These are phyloP conservation scores for Melampsora medusae DNA, from an alignment of 1,284 basidiomycete species.

Conservation along the genomic window DNA sequence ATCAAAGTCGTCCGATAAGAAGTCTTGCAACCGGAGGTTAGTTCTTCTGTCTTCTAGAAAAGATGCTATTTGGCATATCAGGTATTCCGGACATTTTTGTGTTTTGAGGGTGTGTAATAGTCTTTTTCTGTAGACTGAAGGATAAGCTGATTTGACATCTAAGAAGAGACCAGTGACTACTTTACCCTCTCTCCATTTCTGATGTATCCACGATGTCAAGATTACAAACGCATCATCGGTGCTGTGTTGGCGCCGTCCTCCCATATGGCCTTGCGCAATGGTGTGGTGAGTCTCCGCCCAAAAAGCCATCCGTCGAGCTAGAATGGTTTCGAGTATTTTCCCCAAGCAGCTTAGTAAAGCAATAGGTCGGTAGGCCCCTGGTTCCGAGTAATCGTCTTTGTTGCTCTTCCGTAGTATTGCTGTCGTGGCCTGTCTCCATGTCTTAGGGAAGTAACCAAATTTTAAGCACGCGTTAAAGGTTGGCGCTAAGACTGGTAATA, in stretches of 20 bases:
- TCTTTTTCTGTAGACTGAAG: not conserved
- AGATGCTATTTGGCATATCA: not conserved
- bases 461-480: constrained; percentile 1
- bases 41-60: not conserved
- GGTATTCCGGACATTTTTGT: not conserved
- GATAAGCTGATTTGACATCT: constrained; percentile 7
- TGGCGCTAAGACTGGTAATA: too few species aligned
- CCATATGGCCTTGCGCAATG: not conserved
- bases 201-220: too few species aligned
- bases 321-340: not conserved
- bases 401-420: not conserved
- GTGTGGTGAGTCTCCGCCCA: not conserved
- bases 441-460: not conserved
- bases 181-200: constrained; percentile 6
- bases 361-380: constrained; percentile 9
- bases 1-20: not conserved
- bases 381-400: not conserved
- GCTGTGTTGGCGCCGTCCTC: not conserved
- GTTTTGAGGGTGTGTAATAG: not conserved
- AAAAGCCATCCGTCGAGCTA: not conserved
- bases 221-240: too few species aligned
- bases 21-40: not conserved
- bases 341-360: not conserved
- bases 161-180: not conserved
- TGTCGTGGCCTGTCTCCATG: constrained; percentile 7